Evolutionary conservation across 225 moss, liverwort and hornwort genomes (phyloP).

Genomic region (Bryum argenteum): DNA sequence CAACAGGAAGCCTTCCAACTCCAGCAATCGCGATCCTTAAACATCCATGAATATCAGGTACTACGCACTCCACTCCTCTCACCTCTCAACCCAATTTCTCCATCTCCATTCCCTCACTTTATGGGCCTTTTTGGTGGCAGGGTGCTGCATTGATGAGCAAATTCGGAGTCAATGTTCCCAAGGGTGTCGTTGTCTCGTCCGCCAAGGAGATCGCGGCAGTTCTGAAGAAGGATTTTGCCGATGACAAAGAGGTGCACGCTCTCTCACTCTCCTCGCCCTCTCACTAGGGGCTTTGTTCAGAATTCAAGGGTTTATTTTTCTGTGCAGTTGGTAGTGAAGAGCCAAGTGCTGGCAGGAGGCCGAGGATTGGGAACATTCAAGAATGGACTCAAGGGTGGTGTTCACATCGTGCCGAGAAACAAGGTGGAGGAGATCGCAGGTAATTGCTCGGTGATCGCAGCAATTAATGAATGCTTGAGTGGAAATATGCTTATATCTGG

Average conservation of each 20-base stretch:
- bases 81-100: no score
- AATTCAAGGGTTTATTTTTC: constrained; percentile 9
- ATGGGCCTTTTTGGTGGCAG: constrained; percentile 13
- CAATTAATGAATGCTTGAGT: background rate
- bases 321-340: constrained; percentile 88
- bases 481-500: background rate
- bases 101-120: background rate
- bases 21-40: constrained; percentile 77
- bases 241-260: constrained; percentile 59
- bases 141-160: constrained; percentile 84
- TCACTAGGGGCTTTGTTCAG: constrained; percentile 13
- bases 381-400: constrained; percentile 90
- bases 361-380: constrained; percentile 96
- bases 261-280: background rate
- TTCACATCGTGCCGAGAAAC: constrained; percentile 81
- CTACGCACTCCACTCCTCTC: background rate
- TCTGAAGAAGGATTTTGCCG: constrained; percentile 60
- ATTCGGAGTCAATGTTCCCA: constrained; percentile 90
- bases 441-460: constrained; percentile 4
- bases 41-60: constrained; percentile 91
- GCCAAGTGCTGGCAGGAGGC: constrained; percentile 94
- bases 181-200: constrained; percentile 83
- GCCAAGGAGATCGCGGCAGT: constrained; percentile 52
- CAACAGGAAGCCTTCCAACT: constrained; percentile 47
- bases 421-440: constrained; percentile 74